Evolutionary conservation across 345 rosid species (phyloP).

Genomic region (Litchi chinensis): DNA sequence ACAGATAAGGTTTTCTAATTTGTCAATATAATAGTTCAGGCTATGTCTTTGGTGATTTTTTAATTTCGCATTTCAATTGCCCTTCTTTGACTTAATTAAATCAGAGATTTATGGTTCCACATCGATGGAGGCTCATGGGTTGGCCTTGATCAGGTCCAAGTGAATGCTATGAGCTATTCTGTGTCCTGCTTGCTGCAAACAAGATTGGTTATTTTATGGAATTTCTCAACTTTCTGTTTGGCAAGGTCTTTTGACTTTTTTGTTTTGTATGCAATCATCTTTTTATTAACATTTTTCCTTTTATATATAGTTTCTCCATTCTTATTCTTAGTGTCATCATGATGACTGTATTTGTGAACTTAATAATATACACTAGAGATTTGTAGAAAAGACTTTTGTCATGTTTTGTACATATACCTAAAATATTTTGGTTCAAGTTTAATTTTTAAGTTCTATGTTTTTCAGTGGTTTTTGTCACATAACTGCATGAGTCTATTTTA

Average conservation of each 20-base stretch:
- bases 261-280: neutral
- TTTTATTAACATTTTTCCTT: neutral
- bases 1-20: neutral
- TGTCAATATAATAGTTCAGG: conserved; percentile 4
- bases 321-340: neutral
- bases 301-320: neutral
- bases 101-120: conserved; percentile 57
- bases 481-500: neutral
- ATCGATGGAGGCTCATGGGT: conserved; percentile 53
- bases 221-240: conserved; percentile 10
- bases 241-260: neutral
- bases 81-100: conserved; percentile 47
- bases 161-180: conserved; percentile 39
- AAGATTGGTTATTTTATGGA: conserved; percentile 6
- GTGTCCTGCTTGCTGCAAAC: conserved; percentile 52
- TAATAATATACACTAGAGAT: neutral
- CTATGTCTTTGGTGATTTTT: conserved; percentile 21
- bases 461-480: neutral
- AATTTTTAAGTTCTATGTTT: neutral
- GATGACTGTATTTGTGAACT: neutral
- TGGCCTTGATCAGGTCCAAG: conserved; percentile 48
- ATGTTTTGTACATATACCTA: neutral
- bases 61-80: too few relatives aligned
- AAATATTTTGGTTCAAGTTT: neutral
- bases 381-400: neutral